These are phyloP conservation scores for Dillenia turbinata DNA, from an alignment of 164 flowering plant genomes.

Conservation along the genomic window DNA sequence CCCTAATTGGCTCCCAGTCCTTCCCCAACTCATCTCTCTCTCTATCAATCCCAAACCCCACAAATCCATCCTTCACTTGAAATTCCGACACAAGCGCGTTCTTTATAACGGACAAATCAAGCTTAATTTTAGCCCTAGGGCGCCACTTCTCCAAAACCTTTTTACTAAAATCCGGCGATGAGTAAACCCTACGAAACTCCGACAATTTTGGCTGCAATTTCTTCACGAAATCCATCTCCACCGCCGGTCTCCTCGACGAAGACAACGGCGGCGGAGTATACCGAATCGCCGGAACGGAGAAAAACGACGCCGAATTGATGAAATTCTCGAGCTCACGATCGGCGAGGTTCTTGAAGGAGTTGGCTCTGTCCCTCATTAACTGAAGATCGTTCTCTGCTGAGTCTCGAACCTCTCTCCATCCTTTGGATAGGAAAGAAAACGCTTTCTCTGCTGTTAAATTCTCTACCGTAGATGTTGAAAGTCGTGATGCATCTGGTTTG, in stretches of 20 bases:
- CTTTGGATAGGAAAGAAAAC: slow-evolving; percentile 51
- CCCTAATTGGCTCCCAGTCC: slow-evolving; percentile 28
- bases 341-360: slow-evolving; percentile 58
- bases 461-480: too few relatives aligned
- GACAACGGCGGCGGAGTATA: slow-evolving; percentile 10
- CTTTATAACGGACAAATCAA: slow-evolving; percentile 51
- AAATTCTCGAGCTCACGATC: slow-evolving; percentile 62
- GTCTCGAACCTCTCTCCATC: slow-evolving; percentile 59
- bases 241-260: slow-evolving; percentile 14
- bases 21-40: slow-evolving; percentile 11
- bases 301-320: slow-evolving; percentile 43
- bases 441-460: slow-evolving; percentile 31
- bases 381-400: slow-evolving; percentile 65
- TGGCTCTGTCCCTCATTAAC: slow-evolving; percentile 49
- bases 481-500: too few relatives aligned
- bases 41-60: slow-evolving; percentile 13
- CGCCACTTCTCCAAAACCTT: slow-evolving; percentile 51
- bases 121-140: slow-evolving; percentile 40
- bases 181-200: slow-evolving; percentile 56
- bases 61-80: slow-evolving; percentile 22
- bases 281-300: slow-evolving; percentile 39
- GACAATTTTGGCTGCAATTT: slow-evolving; percentile 50
- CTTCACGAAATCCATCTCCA: slow-evolving; percentile 64
- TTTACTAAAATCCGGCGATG: slow-evolving; percentile 60
- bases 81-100: slow-evolving; percentile 55